Base-by-base conservation (phyloP, 169 alveolate genomes). In the Cryptosporidium sp. region DNA sequence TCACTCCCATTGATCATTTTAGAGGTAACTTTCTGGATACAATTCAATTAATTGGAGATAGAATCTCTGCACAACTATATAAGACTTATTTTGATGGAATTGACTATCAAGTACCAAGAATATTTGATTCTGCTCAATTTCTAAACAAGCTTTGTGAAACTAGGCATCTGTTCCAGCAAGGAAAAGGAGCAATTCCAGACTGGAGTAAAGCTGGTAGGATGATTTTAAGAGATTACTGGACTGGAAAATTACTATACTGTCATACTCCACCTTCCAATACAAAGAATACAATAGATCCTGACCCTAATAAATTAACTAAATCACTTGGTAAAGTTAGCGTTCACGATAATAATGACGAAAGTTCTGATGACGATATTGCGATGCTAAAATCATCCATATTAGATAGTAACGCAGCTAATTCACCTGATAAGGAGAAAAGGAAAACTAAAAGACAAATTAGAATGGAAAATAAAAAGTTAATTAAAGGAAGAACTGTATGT, bases 151-250 rank as follows among this genome's bases (percentile, higher is more conserved):
- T 96, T 37, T 95, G 97, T 50, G 61, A 91, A 52, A 71, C 91
- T 71, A 92, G 98, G 52, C 94, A 92, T 67, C 94, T 93, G 85
- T 73, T 84, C 16, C 94, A 97, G 1, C 98, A 97, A 18, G 98
- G 98, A 5, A 95, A 93, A 50, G 98, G 99, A 33, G 99, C 99
- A 26, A 93, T 96, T 48, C 97, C 98, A 18, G 99, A 98, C 91
- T 95, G 97, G 91, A 96, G 96, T 5, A 94, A 97, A 85, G 98
- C 99, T 39, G 98, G 99, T 1, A 96, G 96, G 93, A 86, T 98
- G 86, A 95, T 98, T 33, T 91, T 98, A 65, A 95, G 95, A 70
- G 99, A 98, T 92, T 97, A 95, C 92, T 95, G 96, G 71, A 92
- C 96, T 55, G 99, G 99, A 8, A 96, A 95, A 62, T 92, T 98